phyloP scores from a whole-genome alignment of 495 filamentous ascomycete species.

The Hypoxylon subgilvum region DNA sequence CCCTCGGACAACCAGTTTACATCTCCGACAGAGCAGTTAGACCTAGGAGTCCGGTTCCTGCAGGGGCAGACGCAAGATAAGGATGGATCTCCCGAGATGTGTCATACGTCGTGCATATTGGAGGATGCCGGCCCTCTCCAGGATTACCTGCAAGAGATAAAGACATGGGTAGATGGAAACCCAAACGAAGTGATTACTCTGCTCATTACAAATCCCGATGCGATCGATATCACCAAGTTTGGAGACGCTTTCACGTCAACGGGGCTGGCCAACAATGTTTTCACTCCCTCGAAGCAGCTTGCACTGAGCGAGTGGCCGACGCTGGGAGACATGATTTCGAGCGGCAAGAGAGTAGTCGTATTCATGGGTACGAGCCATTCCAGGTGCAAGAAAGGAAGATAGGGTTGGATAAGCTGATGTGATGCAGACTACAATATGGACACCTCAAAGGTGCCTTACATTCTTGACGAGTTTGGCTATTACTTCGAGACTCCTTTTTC shows the following conservation, averaged over 20 bases:
- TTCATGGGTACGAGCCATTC: slow-evolving; percentile 44
- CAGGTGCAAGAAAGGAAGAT: background rate
- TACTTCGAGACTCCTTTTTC: slow-evolving; percentile 74
- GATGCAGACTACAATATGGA: slow-evolving; percentile 75
- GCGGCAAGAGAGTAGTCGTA: slow-evolving; percentile 51
- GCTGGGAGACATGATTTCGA: slow-evolving; percentile 76
- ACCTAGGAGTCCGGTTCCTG: slow-evolving; percentile 81
- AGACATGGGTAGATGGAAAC: slow-evolving; percentile 70
- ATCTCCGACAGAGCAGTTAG: slow-evolving; percentile 69
- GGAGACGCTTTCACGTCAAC: slow-evolving; percentile 62
- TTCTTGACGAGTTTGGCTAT: slow-evolving; percentile 71
- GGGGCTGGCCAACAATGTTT: slow-evolving; percentile 68
- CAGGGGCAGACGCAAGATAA: slow-evolving; percentile 75
- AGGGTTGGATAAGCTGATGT: background rate
- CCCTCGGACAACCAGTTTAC: slow-evolving; percentile 73
- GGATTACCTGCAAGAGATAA: slow-evolving; percentile 66
- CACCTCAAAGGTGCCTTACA: slow-evolving; percentile 69
- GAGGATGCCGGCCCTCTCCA: slow-evolving; percentile 73
- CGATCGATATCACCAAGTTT: slow-evolving; percentile 64
- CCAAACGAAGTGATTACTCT: slow-evolving; percentile 83
- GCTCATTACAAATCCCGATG: slow-evolving; percentile 77
- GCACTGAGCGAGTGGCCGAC: slow-evolving; percentile 78
- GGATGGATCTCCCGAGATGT: slow-evolving; percentile 55
- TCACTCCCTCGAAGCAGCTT: slow-evolving; percentile 67
- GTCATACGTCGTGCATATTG: slow-evolving; percentile 72